Base-by-base conservation (phyloP, 768 basidiomycete genomes). In the Fomitopsis pulvina region DNA sequence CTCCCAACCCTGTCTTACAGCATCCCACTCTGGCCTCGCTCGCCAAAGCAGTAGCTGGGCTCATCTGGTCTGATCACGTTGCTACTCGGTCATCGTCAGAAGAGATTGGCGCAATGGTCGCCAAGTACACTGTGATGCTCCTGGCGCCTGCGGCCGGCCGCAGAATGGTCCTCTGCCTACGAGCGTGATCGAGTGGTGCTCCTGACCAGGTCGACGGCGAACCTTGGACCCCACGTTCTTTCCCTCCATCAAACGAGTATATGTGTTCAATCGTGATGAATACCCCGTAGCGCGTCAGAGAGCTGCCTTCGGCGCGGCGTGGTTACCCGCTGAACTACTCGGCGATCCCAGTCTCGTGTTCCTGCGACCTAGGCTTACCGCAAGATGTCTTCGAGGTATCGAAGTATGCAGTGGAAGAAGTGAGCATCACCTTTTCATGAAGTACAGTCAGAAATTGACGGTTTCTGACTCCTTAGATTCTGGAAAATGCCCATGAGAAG, bases 361-460 rank as follows among this genome's bases (percentile, higher is more conserved):
- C 29, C 45, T 60, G 7, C 1, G 14, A 51, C 26, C 53, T 65
- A 4, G 62, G 58, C 1, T 41, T 64, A 14, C 48, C 41, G 8
- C 22, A 50, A 25, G 44, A 40, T 2, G 24, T 52, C 2, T 54
- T 50, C 25, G 41, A 53, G 2, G 52, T 76, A 50, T 60, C 65
- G 0, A 80, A 80, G 56, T 77, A 71, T 50, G 53, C 68, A 3
- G 53, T 68, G 0, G 75, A 77, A 58, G 56, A 72, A 64, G 59
- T 77, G 7, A 65, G 79, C 24, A n/a, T n/a, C n/a, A n/a, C n/a
- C n/a, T n/a, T n/a, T n/a, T n/a, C n/a, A n/a, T n/a, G n/a, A n/a
- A n/a, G n/a, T n/a, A n/a, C n/a, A n/a, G n/a, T n/a, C n/a, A n/a
- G 34, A 30, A 8, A 46, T 6, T 18, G 9, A 22, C 34, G 34